Percentiles rank a stretch among this genome's conserved stretches.
These are phyloP conservation scores for Candida jianshihensis DNA, from an alignment of 805 yeast species.

Conservation along the genomic window DNA sequence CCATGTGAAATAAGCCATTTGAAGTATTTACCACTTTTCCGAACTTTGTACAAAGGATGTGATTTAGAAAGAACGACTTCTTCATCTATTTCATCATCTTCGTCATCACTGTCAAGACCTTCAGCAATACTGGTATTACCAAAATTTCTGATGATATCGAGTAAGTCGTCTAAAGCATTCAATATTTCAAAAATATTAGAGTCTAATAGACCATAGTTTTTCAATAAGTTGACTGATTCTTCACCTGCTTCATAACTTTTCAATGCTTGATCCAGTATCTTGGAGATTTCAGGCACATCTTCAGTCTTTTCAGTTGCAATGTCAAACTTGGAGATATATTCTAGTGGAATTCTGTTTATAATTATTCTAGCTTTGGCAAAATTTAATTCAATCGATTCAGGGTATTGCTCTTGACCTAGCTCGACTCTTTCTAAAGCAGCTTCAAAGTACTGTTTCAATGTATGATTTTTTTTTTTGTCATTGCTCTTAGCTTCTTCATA, in stretches of 20 bases:
- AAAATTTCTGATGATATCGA: constrained; percentile 61
- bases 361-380: constrained; percentile 51
- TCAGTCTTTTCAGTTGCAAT: constrained; percentile 28
- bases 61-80: constrained; percentile 31
- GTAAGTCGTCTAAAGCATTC: constrained; percentile 55
- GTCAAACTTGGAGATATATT: constrained; percentile 45
- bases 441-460: constrained; percentile 49
- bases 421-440: constrained; percentile 68
- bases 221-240: constrained; percentile 14
- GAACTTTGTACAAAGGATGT: constrained; percentile 51
- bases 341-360: constrained; percentile 52
- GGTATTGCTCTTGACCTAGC: constrained; percentile 45
- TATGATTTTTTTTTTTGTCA: background rate
- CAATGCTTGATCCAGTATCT: constrained; percentile 40
- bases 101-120: constrained; percentile 53
- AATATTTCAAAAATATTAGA: constrained; percentile 44
- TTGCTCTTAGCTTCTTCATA: constrained; percentile 6
- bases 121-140: constrained; percentile 50
- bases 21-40: constrained; percentile 36
- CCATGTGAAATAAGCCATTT: constrained; percentile 37
- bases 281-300: constrained; percentile 26
- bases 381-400: constrained; percentile 38
- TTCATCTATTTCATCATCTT: constrained; percentile 30
- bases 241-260: constrained; percentile 39
- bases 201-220: constrained; percentile 28